Evolutionary conservation across 2,329 filamentous ascomycete genomes (phyloP), one percentile per base, ranked within the genome.

Genomic region (Trichoderma gracile): DNA sequence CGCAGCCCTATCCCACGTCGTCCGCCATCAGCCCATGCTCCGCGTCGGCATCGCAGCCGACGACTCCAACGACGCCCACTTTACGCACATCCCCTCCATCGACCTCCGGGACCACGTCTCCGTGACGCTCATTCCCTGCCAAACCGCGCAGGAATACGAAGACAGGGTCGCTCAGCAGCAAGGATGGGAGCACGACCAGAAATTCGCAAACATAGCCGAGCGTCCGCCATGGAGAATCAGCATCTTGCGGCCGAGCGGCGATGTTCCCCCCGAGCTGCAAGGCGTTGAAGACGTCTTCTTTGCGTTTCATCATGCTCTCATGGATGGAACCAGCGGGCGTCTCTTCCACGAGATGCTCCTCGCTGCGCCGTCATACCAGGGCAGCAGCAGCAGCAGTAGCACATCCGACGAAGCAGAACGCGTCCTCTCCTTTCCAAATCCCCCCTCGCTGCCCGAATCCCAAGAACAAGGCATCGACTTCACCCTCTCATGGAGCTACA

Each of bases 271-370:
- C 2, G 30, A 56, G 8, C 23, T 55, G 5, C 12, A 46, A 17
- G 40, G 49, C 6, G 30, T 63, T 1, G 60, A 66, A 43, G 78
- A 84, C 55, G 65, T 84, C 14, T 67, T 79, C 6, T 83, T 86
- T 67, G 75, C 78, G 5, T 82, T 76, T 40, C 84, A 87, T 66
- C 84, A 87, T 67, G 76, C 78, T 0, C 73, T 86, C 19, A 77
- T 78, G 25, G 85, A 87, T 67, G 85, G 85, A 1, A 74, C 78
- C 14, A 79, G 80, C 67, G 80, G 79, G 0, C 73, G 74, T 30
- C 69, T 78, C 2, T 85, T 87, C 67, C 84, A 87, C 66, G 71
- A 76, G 33, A 73, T 76, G 1, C 72, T 87, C 0, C 75, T 82
- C 4, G 68, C 72, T 3, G 77, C 81, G 4, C 73, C 86, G 2